Evolutionary conservation across 1,284 basidiomycete species (phyloP).

Genomic region (Cutaneotrichosporon dermatis): DNA sequence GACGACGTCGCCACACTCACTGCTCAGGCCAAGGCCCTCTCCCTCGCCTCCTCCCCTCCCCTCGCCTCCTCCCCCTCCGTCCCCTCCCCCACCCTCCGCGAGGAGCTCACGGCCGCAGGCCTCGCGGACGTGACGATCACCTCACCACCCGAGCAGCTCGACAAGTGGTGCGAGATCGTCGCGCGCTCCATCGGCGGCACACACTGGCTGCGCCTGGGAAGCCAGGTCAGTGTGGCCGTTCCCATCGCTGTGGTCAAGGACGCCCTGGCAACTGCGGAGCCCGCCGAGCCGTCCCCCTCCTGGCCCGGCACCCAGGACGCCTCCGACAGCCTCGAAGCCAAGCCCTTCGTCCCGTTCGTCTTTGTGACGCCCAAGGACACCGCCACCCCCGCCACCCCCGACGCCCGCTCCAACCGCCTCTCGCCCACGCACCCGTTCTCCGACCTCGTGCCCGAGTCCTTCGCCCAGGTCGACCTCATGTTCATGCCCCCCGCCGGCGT

Average conservation of each 20-base stretch:
- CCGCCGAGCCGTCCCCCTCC: no score
- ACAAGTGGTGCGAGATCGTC: slow-evolving; percentile 14
- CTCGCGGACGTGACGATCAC: neutral
- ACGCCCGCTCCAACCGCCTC: neutral
- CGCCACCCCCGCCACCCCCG: no score
- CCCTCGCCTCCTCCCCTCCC: no score
- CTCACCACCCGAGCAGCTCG: neutral
- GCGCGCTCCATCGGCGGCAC: slow-evolving; percentile 9
- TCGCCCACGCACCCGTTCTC: neutral
- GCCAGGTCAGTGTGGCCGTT: slow-evolving; percentile 10
- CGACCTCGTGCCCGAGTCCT: slow-evolving; percentile 6
- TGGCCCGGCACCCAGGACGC: no score
- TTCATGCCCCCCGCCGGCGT: slow-evolving; percentile 12
- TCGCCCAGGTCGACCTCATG: slow-evolving; percentile 37
- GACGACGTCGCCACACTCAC: no score
- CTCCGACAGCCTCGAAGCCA: no score
- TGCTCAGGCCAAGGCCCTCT: no score
- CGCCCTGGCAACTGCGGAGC: neutral
- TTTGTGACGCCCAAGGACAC: no score
- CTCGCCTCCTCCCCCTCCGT: no score
- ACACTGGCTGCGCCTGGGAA: slow-evolving; percentile 5
- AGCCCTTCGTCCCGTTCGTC: no score
- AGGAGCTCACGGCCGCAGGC: neutral
- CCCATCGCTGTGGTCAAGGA: neutral
- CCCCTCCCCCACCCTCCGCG: neutral